These are phyloP conservation scores for Sphagnum tenellum DNA, from an alignment of 225 moss, liverwort and hornwort genomes.

Conservation along the genomic window DNA sequence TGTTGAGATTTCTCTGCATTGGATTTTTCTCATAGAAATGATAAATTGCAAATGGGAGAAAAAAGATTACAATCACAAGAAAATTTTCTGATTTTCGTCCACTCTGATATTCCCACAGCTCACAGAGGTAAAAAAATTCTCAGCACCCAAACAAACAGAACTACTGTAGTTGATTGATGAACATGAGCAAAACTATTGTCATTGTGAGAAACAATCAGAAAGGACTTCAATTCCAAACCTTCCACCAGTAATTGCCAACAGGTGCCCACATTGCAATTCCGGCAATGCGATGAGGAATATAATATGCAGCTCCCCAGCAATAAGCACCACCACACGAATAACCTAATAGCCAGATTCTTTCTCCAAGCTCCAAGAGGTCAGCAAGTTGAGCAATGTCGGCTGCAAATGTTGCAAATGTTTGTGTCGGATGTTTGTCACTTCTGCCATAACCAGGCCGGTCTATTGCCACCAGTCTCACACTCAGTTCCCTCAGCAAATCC, in stretches of 20 bases:
- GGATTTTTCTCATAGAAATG: no score
- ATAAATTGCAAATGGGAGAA: no score
- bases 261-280: conserved; percentile 60
- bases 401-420: conserved; percentile 32
- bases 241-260: conserved; percentile 51
- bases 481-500: conserved; percentile 35
- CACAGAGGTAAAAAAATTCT: no score
- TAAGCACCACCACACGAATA: conserved; percentile 59
- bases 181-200: no score
- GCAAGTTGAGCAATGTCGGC: conserved; percentile 30
- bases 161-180: no score
- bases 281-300: conserved; percentile 53
- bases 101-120: no score
- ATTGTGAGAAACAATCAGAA: no score
- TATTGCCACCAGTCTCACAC: conserved; percentile 36
- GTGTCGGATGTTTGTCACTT: conserved; percentile 29
- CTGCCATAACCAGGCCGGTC: conserved; percentile 52
- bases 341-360: conserved; percentile 42
- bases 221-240: conserved; percentile 9
- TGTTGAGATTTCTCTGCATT: no score
- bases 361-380: conserved; percentile 37
- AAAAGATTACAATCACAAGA: background rate
- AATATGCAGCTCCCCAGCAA: conserved; percentile 54
- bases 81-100: background rate
- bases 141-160: no score